Evolutionary conservation across 2,329 filamentous ascomycete genomes (phyloP), one percentile per base, ranked within the genome.

Genomic region (Ophiostoma tasmaniense): DNA sequence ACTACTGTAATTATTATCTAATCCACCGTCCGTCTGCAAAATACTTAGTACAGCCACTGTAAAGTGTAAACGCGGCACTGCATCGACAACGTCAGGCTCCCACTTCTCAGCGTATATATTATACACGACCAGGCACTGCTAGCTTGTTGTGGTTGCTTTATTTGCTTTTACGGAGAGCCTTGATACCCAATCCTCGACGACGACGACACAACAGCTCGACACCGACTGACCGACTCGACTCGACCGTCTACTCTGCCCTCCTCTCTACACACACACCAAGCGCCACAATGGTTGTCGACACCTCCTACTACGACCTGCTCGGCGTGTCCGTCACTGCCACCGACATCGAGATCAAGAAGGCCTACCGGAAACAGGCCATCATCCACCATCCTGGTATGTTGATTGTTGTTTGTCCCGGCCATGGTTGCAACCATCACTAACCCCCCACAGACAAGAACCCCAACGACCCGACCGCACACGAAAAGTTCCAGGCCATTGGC

Each of bases 271-370:
- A 25, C 17, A 35, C 6, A 35, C 30, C 59, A 25, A 52, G 14
- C 33, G 66, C 73, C 76, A 82, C 76, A 76, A 96, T 96, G 92
- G 92, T 95, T 75, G 90, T 90, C 75, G 92, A 96, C 79, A 96
- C 92, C 70, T 82, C 87, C 74, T 96, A 96, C 81, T 96, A 96
- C 80, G 93, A 97, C 80, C 88, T 87, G 74, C 84, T 97, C 52
- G 91, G 90, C 76, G 93, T 97, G 75, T 83, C 89, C 80, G 89
- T 92, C 73, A 92, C 90, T 69, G 94, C 93, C 37, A 90, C 91
- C 52, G 91, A 94, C 78, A 86, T 97, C 66, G 93, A 97, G 78
- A 97, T 97, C 81, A 97, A 97, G 80, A 97, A 97, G 82, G 93
- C 93, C 35, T 97, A 97, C 81, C 88, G 93, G 77, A 97, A 94